These are phyloP conservation scores for Teunomyces lycoperdinae DNA, from an alignment of 805 yeast genomes.

Conservation along the genomic window DNA sequence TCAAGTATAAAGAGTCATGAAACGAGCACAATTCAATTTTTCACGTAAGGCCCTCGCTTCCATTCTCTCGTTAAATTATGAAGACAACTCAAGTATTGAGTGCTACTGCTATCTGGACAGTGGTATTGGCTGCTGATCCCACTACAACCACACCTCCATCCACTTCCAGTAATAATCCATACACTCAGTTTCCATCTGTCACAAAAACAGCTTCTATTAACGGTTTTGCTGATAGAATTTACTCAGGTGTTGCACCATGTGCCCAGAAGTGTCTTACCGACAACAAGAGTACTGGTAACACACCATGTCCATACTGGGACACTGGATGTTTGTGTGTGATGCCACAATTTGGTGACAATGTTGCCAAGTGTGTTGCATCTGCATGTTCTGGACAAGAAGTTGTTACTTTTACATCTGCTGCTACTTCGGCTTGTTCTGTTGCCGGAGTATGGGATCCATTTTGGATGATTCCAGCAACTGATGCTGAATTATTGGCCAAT, in stretches of 20 bases:
- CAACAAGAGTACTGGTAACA: conserved; percentile 22
- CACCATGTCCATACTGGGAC: conserved; percentile 46
- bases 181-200: conserved; percentile 28
- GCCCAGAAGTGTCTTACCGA: conserved; percentile 30
- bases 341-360: conserved; percentile 24
- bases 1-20: not conserved
- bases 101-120: not conserved
- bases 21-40: not conserved
- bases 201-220: conserved; percentile 37
- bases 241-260: conserved; percentile 31
- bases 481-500: conserved; percentile 18
- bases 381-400: conserved; percentile 30
- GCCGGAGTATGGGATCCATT: conserved; percentile 36
- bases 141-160: conserved; percentile 22
- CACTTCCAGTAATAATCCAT: conserved; percentile 20
- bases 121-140: conserved; percentile 5
- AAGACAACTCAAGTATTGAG: not conserved
- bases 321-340: conserved; percentile 43
- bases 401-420: conserved; percentile 26
- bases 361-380: conserved; percentile 32
- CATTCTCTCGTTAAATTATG: not conserved
- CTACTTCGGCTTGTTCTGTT: conserved; percentile 30
- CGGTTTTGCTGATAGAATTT: conserved; percentile 39
- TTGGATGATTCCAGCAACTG: conserved; percentile 27
- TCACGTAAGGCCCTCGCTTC: not conserved